A percentile compares a stretch with the other conserved stretches of the same genome.
These are phyloP conservation scores for Canariomyces notabilis DNA, from an alignment of 2,329 filamentous ascomycete genomes.

Conservation along the genomic window DNA sequence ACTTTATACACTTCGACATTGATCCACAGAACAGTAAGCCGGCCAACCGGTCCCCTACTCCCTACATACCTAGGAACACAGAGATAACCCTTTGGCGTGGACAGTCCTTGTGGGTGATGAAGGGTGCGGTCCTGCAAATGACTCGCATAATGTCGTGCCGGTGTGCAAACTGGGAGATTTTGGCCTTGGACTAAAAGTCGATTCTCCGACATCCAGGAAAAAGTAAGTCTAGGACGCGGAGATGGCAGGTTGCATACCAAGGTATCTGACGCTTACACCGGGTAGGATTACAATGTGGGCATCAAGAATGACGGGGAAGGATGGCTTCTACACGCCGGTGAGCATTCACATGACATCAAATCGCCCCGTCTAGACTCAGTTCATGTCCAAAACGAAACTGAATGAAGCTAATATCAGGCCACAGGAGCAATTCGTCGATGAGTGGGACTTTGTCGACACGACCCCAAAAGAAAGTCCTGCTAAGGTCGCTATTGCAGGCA, in stretches of 20 bases:
- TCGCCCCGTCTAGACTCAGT: no score
- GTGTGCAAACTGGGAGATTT: slow-evolving; percentile 3
- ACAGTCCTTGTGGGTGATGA: slow-evolving; percentile 1
- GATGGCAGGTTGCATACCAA: no score
- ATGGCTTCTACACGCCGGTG: no score
- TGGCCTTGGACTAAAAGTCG: neutral
- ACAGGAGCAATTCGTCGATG: slow-evolving; percentile 11
- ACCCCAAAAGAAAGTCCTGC: neutral
- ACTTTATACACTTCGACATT: slow-evolving; percentile 6
- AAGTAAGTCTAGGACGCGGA: neutral
- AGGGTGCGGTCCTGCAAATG: neutral
- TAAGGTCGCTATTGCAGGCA: neutral
- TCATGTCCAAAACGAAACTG: no score
- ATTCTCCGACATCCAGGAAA: neutral
- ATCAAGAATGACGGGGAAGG: no score
- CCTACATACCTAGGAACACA: neutral
- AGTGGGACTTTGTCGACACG: slow-evolving; percentile 9
- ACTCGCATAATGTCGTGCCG: neutral
- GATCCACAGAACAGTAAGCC: slow-evolving; percentile 6
- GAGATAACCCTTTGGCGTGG: neutral
- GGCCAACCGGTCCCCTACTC: neutral
- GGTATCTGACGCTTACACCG: no score
- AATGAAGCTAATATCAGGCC: neutral
- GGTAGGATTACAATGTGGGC: no score
- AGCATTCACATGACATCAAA: neutral